phyloP scores from a whole-genome alignment of 345 rosid genomes.

The Pistacia vera region DNA sequence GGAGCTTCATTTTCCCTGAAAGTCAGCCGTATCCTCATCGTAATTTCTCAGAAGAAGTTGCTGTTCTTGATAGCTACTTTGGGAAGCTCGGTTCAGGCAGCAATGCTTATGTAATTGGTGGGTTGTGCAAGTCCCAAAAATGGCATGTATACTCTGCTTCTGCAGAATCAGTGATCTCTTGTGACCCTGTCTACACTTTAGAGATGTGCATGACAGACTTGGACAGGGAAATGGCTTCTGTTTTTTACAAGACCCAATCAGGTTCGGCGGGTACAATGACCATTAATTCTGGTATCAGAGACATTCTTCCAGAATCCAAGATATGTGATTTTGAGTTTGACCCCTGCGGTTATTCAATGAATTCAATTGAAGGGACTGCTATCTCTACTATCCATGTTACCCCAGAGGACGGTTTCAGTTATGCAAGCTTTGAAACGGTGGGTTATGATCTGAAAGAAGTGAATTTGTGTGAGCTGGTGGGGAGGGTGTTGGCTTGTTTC shows the following conservation, averaged over 20 bases:
- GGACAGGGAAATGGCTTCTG: conserved; percentile 55
- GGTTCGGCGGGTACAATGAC: conserved; percentile 61
- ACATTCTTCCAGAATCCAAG: conserved; percentile 61
- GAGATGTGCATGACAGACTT: conserved; percentile 94
- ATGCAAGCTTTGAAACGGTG: conserved; percentile 75
- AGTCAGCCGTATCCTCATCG: conserved; percentile 76
- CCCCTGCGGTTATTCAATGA: conserved; percentile 72
- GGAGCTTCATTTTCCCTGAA: conserved; percentile 66
- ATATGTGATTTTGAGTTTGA: conserved; percentile 33
- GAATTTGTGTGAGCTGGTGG: conserved; percentile 42
- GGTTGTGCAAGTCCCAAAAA: conserved; percentile 27
- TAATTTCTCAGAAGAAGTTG: conserved; percentile 78
- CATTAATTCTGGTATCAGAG: conserved; percentile 62
- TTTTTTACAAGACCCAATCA: conserved; percentile 51
- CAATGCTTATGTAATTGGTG: too few species aligned
- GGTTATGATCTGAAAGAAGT: conserved; percentile 48
- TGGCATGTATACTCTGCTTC: conserved; percentile 84
- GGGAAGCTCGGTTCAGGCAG: conserved; percentile 43
- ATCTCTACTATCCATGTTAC: too few species aligned
- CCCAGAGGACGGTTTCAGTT: conserved; percentile 12
- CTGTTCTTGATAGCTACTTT: conserved; percentile 60
- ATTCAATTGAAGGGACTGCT: conserved; percentile 9
- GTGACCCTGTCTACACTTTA: conserved; percentile 48
- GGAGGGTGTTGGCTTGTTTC: conserved; percentile 66
- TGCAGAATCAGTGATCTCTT: conserved; percentile 21